phyloP scores from a whole-genome alignment of 805 yeast species.

The Schwanniomyces yamadae region DNA sequence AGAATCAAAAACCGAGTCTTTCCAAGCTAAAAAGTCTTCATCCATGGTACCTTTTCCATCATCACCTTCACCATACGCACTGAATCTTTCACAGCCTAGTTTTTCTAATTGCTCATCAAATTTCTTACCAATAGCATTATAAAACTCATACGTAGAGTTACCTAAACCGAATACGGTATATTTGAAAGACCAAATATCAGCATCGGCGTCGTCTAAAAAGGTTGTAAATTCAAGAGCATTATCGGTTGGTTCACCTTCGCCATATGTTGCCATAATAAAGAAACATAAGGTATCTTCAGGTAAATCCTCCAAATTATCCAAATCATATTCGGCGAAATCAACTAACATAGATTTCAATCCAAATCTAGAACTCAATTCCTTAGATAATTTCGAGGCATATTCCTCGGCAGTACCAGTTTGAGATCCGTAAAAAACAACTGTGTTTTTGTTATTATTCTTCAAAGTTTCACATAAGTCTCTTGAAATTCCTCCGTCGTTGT shows the following conservation, averaged over 20 bases:
- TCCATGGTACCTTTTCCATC: conserved; percentile 94
- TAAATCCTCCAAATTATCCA: conserved; percentile 67
- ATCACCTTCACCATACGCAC: conserved; percentile 87
- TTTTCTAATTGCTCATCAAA: conserved; percentile 47
- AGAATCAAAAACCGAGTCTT: conserved; percentile 67
- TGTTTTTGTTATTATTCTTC: conserved; percentile 63
- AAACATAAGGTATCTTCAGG: conserved; percentile 56
- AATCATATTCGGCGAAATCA: conserved; percentile 87
- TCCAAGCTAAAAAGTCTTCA: conserved; percentile 94
- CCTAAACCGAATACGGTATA: conserved; percentile 89
- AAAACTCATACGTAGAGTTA: conserved; percentile 90
- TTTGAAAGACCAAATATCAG: conserved; percentile 55
- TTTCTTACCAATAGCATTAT: conserved; percentile 76
- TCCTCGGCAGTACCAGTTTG: conserved; percentile 99
- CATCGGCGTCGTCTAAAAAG: conserved; percentile 53
- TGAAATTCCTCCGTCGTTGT: conserved; percentile 34
- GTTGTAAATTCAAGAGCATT: conserved; percentile 81
- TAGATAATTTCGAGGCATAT: conserved; percentile 85
- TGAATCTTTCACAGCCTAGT: conserved; percentile 73
- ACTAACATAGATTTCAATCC: conserved; percentile 81
- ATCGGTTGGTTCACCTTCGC: conserved; percentile 98
- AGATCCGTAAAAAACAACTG: conserved; percentile 83
- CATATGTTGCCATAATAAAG: conserved; percentile 88
- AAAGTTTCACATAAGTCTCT: conserved; percentile 62
- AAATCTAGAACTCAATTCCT: conserved; percentile 80